A percentile compares a stretch with the other conserved stretches of the same genome.
Conservation (phyloP, 2,329 filamentous ascomycete species). For the Neocatenulostroma microsporum region DNA sequence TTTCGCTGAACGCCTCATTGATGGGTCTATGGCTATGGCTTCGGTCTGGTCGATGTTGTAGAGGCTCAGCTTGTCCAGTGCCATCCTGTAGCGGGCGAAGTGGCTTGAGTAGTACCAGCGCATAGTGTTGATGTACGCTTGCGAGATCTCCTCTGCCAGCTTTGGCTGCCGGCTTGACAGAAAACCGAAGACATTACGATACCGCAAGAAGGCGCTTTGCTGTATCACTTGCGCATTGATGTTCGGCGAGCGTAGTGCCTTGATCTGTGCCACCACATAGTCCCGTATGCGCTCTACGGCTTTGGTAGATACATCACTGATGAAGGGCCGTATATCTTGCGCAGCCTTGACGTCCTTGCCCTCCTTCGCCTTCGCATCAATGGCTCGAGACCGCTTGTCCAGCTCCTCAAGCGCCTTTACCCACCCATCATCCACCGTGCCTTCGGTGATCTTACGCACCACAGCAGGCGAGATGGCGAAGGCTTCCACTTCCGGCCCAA, state of each 20-base stretch:
- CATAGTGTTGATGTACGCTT: constrained; percentile 97
- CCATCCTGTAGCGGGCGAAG: constrained; percentile 78
- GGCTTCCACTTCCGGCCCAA: constrained; percentile 85
- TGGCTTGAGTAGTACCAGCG: constrained; percentile 94
- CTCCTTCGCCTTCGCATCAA: constrained; percentile 60
- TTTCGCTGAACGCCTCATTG: constrained; percentile 33
- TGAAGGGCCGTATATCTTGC: constrained; percentile 73
- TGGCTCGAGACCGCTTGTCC: constrained; percentile 64
- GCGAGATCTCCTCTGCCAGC: constrained; percentile 82
- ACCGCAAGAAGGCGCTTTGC: constrained; percentile 80
- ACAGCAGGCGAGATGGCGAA: constrained; percentile 78
- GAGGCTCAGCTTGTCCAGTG: constrained; percentile 75
- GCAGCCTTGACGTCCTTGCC: constrained; percentile 63
- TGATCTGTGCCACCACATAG: constrained; percentile 89
- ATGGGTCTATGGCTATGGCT: constrained; percentile 59
- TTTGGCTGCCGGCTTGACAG: constrained; percentile 70
- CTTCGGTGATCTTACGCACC: constrained; percentile 78
- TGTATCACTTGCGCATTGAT: constrained; percentile 98
- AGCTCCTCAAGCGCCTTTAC: constrained; percentile 74
- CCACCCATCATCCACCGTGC: constrained; percentile 84
- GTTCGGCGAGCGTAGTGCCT: constrained; percentile 83
- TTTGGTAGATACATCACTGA: constrained; percentile 77
- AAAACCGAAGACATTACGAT: constrained; percentile 82
- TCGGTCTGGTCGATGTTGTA: constrained; percentile 78
- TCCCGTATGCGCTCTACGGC: constrained; percentile 92